Base-by-base conservation (phyloP, 2,329 filamentous ascomycete genomes). In the Cryoendolithus antarcticus region DNA sequence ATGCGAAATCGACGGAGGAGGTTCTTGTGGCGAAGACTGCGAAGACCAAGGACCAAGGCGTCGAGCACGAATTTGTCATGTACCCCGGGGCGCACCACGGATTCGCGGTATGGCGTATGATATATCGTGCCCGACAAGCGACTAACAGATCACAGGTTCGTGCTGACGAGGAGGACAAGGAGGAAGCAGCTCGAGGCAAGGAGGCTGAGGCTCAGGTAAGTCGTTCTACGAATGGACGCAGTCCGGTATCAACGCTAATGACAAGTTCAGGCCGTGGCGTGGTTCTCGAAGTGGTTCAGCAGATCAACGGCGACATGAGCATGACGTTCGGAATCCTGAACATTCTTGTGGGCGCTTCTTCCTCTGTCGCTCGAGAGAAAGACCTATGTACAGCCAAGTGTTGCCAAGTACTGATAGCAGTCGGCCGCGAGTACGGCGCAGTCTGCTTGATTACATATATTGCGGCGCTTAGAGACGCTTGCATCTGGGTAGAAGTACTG, bases 21-120 rank as follows among this genome's bases (percentile, higher is more conserved):
- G 47, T 61, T 9, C 35, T 63, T 33, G 45, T 48, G 32, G 48
- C 44, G 4, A 61, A 61, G 52, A 61, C 49, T 5, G 52, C 50
- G 7, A 56, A 55, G 48, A 48, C 38, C 28, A 51, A 58, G 37
- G 50, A 49, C 12, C 42, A 48, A 19, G 56, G 58, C 12, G 50
- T 58, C n/a, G 53, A 57, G 46, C 55, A 58, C 46, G 57, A 63
- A 41, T 56, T 60, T 41, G 50, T 59, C 2, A 51, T 57, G 49
- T 63, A 62, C 38, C 49, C 57, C 12, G 57, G 54, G 19, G 55
- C 51, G 9, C 46, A 56, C 38, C 58, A 63, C 44, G 60, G 59
- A 5, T 62, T 61, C 48, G 58, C 59, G 27, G 49, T 59, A 27
- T 27, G 13, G 32, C 36, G 29, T 10, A 19, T 21, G 15, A 15